Evolutionary conservation across 139 green algal genomes (phyloP).

Genomic region (Nannochloris sp.): DNA sequence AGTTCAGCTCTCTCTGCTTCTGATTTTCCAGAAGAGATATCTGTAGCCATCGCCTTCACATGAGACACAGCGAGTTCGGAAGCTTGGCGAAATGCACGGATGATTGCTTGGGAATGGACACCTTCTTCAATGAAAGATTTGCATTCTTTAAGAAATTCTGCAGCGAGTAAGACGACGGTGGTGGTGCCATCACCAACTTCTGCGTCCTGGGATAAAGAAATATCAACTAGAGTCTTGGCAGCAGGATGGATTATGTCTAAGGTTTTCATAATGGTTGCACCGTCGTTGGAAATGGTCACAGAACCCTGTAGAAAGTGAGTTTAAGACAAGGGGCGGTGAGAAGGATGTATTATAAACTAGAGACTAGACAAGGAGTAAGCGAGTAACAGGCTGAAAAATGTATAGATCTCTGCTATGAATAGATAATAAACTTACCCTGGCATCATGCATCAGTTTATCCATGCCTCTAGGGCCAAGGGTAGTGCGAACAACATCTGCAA

Average conservation of each 20-base stretch:
- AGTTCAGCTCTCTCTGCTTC: slow-evolving; percentile 66
- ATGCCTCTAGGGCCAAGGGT: slow-evolving; percentile 96
- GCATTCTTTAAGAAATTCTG: slow-evolving; percentile 87
- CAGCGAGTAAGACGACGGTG: slow-evolving; percentile 94
- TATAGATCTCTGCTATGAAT: not conserved
- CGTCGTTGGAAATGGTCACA: slow-evolving; percentile 96
- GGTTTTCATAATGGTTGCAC: slow-evolving; percentile 98
- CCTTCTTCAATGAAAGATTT: slow-evolving; percentile 97
- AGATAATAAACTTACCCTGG: slow-evolving; percentile 34
- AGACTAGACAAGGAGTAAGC: not conserved
- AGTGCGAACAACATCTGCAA: slow-evolving; percentile 89
- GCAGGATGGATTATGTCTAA: slow-evolving; percentile 98
- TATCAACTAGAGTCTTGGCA: slow-evolving; percentile 93
- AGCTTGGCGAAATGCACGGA: slow-evolving; percentile 78
- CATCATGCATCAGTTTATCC: slow-evolving; percentile 96
- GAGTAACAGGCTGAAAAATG: not conserved
- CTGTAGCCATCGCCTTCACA: slow-evolving; percentile 71
- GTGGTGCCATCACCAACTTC: slow-evolving; percentile 98
- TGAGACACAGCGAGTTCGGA: slow-evolving; percentile 62
- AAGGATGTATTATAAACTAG: not conserved
- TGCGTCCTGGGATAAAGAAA: slow-evolving; percentile 77
- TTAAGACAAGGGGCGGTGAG: not conserved
- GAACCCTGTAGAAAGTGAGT: slow-evolving; percentile 36
- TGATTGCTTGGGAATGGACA: slow-evolving; percentile 91
- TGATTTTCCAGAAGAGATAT: slow-evolving; percentile 61